phyloP scores from a whole-genome alignment of 1,284 basidiomycete genomes.

The Moesziomyces sp. region DNA sequence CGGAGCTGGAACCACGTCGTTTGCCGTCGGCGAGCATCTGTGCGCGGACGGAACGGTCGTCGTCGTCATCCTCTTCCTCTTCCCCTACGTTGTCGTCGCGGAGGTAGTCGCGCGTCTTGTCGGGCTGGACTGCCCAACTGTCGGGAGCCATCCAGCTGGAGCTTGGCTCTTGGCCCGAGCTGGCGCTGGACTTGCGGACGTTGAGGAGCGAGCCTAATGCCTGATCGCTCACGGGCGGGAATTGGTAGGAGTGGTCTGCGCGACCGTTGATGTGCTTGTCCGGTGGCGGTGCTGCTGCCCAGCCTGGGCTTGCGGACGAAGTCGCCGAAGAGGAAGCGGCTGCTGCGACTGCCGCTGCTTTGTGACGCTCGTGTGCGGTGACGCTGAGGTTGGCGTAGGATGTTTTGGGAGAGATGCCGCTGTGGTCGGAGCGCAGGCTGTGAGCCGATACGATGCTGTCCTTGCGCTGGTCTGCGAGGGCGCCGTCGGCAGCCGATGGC shows the following conservation, averaged over 20 bases:
- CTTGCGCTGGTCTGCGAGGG: conserved; percentile 36
- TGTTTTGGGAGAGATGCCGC: conserved; percentile 60
- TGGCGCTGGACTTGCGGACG: conserved; percentile 52
- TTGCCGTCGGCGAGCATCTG: conserved; percentile 25
- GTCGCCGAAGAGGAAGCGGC: conserved; percentile 3
- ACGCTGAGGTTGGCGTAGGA: conserved; percentile 47
- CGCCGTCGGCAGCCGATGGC: neutral
- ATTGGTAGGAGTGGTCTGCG: conserved; percentile 47
- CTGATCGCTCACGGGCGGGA: conserved; percentile 35
- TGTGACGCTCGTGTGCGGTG: conserved; percentile 19
- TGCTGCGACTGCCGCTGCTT: conserved; percentile 4
- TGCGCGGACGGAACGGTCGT: conserved; percentile 19
- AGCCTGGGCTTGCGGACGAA: neutral
- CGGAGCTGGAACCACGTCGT: conserved; percentile 34
- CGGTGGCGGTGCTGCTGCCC: conserved; percentile 15
- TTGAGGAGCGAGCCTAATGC: conserved; percentile 16
- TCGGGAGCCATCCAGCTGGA: conserved; percentile 66
- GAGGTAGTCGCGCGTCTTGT: conserved; percentile 48
- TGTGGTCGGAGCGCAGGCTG: conserved; percentile 47
- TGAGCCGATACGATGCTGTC: conserved; percentile 42
- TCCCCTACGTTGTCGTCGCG: conserved; percentile 54
- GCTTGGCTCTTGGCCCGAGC: conserved; percentile 44
- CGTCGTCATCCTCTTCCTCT: conserved; percentile 55
- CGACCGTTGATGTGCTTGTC: conserved; percentile 24
- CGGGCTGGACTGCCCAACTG: conserved; percentile 65